Percentiles rank a stretch among this genome's conserved stretches.
Conservation (phyloP, 768 basidiomycete species). For the Lyophyllum decastes region DNA sequence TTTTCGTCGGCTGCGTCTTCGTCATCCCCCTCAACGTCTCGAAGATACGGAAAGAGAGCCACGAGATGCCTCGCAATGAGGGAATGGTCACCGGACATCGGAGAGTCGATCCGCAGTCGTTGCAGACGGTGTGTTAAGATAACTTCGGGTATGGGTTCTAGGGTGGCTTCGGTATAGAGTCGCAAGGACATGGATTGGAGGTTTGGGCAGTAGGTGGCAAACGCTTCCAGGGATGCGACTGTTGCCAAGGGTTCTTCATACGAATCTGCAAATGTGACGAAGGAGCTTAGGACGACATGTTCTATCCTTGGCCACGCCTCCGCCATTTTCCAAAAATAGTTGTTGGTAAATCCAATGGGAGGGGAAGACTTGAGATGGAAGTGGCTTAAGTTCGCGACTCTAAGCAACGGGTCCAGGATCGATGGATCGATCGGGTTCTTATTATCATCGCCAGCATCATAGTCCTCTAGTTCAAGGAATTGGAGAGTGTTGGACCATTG, state of each 20-base stretch:
- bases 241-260: background rate
- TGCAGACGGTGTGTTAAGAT: too few species aligned
- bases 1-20: background rate
- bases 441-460: background rate
- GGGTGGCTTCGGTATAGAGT: background rate
- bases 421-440: too few species aligned
- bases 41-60: background rate
- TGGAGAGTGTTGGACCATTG: slow-evolving; percentile 1
- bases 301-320: background rate
- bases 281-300: too few species aligned
- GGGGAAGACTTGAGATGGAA: background rate
- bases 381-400: background rate
- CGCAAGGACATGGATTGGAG: background rate
- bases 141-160: background rate
- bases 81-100: background rate
- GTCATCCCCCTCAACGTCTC: background rate
- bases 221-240: background rate
- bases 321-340: background rate
- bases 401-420: too few species aligned
- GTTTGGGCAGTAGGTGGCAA: slow-evolving; percentile 1
- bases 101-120: background rate
- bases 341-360: background rate
- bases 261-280: background rate
- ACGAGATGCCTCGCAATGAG: background rate
- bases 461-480: background rate